Evolutionary conservation across 2,329 filamentous ascomycete species (phyloP).

Genomic region (Leptosphaerulina australis): DNA sequence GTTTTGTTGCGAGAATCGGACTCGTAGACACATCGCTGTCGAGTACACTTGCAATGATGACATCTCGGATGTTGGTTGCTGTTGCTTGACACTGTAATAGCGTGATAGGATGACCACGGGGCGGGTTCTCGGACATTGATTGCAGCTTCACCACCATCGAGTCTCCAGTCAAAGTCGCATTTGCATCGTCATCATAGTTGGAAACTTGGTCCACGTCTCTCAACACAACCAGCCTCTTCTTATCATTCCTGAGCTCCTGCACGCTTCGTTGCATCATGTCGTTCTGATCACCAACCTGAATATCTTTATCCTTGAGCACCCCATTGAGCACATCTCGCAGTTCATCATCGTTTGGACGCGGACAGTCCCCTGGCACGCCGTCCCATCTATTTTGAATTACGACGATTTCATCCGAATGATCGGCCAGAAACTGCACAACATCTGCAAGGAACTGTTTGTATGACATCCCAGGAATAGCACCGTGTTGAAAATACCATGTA

Average conservation of each 20-base stretch:
- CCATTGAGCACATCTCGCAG: slow-evolving; percentile 48
- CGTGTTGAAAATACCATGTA: slow-evolving; percentile 58
- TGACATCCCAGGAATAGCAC: slow-evolving; percentile 58
- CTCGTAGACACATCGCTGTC: slow-evolving; percentile 53
- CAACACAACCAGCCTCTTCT: slow-evolving; percentile 37
- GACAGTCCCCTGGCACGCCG: slow-evolving; percentile 56
- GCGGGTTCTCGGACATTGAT: slow-evolving; percentile 28
- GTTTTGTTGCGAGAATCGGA: slow-evolving; percentile 58
- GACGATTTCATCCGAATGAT: slow-evolving; percentile 54
- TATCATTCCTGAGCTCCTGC: slow-evolving; percentile 31
- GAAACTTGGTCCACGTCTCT: slow-evolving; percentile 33
- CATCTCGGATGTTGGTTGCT: slow-evolving; percentile 57
- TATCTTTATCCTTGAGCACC: slow-evolving; percentile 31
- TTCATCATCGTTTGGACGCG: slow-evolving; percentile 51
- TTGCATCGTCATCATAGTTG: slow-evolving; percentile 44
- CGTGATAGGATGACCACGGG: slow-evolving; percentile 30
- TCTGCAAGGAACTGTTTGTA: slow-evolving; percentile 54
- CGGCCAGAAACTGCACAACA: slow-evolving; percentile 51
- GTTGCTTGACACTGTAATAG: slow-evolving; percentile 59
- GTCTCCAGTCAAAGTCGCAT: slow-evolving; percentile 40
- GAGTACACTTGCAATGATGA: slow-evolving; percentile 55
- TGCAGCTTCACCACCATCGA: slow-evolving; percentile 37
- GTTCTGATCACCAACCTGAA: slow-evolving; percentile 30
- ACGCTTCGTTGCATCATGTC: slow-evolving; percentile 38
- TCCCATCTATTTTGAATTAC: slow-evolving; percentile 60